A percentile compares a stretch with the other conserved stretches of the same genome.
Evolutionary conservation across 2,329 filamentous ascomycete genomes (phyloP).

Genomic region (Trichocomaceae sp.): DNA sequence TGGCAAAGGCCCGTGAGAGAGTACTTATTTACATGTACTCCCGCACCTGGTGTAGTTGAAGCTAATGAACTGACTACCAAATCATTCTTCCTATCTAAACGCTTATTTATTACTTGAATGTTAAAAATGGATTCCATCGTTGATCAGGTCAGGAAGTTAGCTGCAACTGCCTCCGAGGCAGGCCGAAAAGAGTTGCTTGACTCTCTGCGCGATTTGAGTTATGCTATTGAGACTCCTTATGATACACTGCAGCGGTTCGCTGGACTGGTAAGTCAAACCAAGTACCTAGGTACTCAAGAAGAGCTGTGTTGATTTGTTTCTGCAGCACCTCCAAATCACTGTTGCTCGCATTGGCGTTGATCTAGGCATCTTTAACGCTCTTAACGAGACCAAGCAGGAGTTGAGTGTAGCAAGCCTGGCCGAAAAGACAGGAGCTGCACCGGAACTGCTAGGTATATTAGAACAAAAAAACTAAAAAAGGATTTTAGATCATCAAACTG

Average conservation of each 20-base stretch:
- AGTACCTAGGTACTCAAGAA: neutral
- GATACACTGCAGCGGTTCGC: too few species aligned
- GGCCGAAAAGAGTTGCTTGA: conserved; percentile 14
- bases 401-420: conserved; percentile 15
- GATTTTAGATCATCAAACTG: neutral
- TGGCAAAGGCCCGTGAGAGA: too few species aligned
- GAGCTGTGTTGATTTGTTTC: neutral
- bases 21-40: too few species aligned
- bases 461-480: neutral
- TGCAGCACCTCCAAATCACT: conserved; percentile 17
- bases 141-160: conserved; percentile 15
- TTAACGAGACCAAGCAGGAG: conserved; percentile 10
- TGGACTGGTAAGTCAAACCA: neutral
- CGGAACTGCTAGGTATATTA: neutral
- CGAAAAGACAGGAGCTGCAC: conserved; percentile 9
- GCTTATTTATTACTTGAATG: too few species aligned
- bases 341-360: conserved; percentile 17
- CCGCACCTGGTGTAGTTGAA: too few species aligned
- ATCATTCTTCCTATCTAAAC: too few species aligned
- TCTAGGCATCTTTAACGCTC: conserved; percentile 16
- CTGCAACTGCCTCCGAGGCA: conserved; percentile 15
- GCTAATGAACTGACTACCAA: too few species aligned
- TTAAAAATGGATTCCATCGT: conserved; percentile 1
- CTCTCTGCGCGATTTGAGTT: conserved; percentile 13
- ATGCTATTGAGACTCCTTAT: conserved; percentile 15